These are phyloP conservation scores for Exutisphaerella laricina DNA, from an alignment of 2,329 filamentous ascomycete species.

Conservation along the genomic window DNA sequence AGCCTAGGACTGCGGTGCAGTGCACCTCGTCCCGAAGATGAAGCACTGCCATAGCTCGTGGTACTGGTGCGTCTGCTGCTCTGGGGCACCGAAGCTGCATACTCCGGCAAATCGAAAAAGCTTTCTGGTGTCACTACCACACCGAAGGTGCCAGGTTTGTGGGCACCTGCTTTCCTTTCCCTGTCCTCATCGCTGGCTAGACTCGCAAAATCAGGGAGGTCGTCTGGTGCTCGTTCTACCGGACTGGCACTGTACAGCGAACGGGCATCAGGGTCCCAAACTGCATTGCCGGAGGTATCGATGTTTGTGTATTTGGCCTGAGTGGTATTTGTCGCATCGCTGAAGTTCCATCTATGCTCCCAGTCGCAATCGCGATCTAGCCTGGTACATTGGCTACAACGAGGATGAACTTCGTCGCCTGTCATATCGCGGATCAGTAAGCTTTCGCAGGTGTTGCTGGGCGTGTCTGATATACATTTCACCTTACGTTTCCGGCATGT, in stretches of 20 bases:
- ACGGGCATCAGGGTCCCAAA: conserved; percentile 45
- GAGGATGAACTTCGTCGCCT: conserved; percentile 10
- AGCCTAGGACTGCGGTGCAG: conserved; percentile 8
- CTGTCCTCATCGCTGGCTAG: conserved; percentile 54
- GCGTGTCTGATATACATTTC: conserved; percentile 39
- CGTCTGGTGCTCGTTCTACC: conserved; percentile 34
- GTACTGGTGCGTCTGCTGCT: conserved; percentile 29
- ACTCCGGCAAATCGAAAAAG: conserved; percentile 50
- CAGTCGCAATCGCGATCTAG: conserved; percentile 55
- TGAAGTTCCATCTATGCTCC: conserved; percentile 45
- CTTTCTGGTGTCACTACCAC: conserved; percentile 52
- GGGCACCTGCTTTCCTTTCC: conserved; percentile 50
- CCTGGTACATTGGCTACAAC: conserved; percentile 46
- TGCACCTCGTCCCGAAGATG: conserved; percentile 2
- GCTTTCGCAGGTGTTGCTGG: not conserved
- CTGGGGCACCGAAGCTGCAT: conserved; percentile 32
- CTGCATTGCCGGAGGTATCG: conserved; percentile 45
- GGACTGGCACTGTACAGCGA: conserved; percentile 7
- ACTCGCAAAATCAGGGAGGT: conserved; percentile 49
- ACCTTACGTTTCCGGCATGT: conserved; percentile 36
- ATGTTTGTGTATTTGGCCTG: conserved; percentile 38
- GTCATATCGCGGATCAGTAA: not conserved
- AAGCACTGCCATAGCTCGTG: conserved; percentile 17
- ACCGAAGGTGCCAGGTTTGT: conserved; percentile 50
- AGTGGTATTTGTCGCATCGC: conserved; percentile 32